Evolutionary conservation across 2,329 filamentous ascomycete genomes (phyloP).

Genomic region (Peltaster fructicola): DNA sequence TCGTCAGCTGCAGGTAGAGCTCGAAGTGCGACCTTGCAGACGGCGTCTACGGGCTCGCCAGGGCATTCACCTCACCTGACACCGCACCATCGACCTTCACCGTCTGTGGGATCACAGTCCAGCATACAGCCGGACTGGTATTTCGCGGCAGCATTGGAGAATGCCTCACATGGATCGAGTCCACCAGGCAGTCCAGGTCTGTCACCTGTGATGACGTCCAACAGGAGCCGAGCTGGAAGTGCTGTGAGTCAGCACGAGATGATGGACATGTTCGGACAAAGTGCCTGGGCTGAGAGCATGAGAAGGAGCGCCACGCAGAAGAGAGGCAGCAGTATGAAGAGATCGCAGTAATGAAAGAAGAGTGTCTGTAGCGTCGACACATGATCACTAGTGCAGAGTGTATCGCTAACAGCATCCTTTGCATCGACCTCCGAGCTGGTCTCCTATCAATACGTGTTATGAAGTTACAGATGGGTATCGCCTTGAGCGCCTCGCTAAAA

Average conservation of each 20-base stretch:
- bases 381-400: neutral
- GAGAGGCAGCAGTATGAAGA: conserved; percentile 1
- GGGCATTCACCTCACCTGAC: conserved; percentile 7
- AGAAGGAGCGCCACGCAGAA: conserved; percentile 59
- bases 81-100: conserved; percentile 10
- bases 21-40: conserved; percentile 13
- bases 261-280: conserved; percentile 71
- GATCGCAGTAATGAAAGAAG: neutral
- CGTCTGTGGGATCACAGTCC: conserved; percentile 11
- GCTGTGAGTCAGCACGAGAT: conserved; percentile 59
- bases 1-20: neutral
- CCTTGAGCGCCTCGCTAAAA: too few species aligned
- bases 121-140: conserved; percentile 27
- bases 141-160: conserved; percentile 25
- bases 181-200: conserved; percentile 12
- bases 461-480: too few species aligned
- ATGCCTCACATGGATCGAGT: conserved; percentile 18
- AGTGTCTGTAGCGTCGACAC: conserved; percentile 2
- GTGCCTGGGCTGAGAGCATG: conserved; percentile 86
- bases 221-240: conserved; percentile 47
- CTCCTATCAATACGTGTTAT: too few species aligned
- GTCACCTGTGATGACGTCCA: conserved; percentile 10
- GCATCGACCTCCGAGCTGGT: conserved; percentile 1
- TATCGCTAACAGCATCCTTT: conserved; percentile 1
- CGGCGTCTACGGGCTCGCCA: conserved; percentile 2